Evolutionary conservation across 106 monocot genomes (phyloP).

Genomic region (Apostasia shenzhenica): DNA sequence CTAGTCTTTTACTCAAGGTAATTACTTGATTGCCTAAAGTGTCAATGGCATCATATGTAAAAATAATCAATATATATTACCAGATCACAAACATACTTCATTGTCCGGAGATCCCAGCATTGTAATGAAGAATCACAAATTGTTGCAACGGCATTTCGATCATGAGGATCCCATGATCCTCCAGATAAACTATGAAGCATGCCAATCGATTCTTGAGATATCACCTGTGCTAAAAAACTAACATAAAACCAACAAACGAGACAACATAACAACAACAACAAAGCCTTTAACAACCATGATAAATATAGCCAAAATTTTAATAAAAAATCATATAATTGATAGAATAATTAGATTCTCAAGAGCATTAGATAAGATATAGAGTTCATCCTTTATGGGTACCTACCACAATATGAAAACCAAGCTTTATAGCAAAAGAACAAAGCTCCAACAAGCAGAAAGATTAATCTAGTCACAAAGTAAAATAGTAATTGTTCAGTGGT

Average conservation of each 20-base stretch:
- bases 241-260: neutral
- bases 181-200: slow-evolving; percentile 77
- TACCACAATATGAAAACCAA: too few species aligned
- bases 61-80: too few species aligned
- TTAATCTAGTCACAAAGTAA: too few species aligned
- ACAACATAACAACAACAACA: neutral
- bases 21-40: too few species aligned
- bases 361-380: too few species aligned
- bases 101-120: slow-evolving; percentile 95
- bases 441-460: too few species aligned
- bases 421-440: too few species aligned
- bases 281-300: too few species aligned
- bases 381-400: too few species aligned
- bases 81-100: slow-evolving; percentile 53
- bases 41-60: too few species aligned
- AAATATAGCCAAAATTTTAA: neutral
- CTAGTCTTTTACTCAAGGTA: too few species aligned
- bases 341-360: neutral
- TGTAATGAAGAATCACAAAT: slow-evolving; percentile 84
- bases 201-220: slow-evolving; percentile 82
- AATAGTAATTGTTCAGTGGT: too few species aligned
- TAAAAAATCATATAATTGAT: neutral
- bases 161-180: slow-evolving; percentile 96
- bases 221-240: slow-evolving; percentile 45
- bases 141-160: slow-evolving; percentile 57